These are phyloP conservation scores for Phaeoacremonium minimum DNA, from an alignment of 2,329 filamentous ascomycete species.

Conservation along the genomic window DNA sequence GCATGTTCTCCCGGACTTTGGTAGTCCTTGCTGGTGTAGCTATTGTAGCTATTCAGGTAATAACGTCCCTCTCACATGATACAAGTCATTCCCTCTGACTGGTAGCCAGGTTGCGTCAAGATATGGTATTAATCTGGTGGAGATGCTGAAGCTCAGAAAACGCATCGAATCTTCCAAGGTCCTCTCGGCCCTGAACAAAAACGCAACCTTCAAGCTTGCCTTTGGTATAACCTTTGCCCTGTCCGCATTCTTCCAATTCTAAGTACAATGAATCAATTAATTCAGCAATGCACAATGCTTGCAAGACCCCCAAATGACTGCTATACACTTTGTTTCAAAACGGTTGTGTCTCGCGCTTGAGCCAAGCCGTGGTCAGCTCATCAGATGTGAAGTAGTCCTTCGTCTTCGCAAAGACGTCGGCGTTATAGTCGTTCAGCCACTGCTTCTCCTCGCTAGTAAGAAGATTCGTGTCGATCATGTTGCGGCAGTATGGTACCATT, in stretches of 20 bases:
- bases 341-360: conserved; percentile 79
- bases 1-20: conserved; percentile 66
- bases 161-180: conserved; percentile 31
- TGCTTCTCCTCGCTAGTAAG: conserved; percentile 70
- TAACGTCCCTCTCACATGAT: conserved; percentile 9
- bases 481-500: conserved; percentile 91
- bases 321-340: conserved; percentile 33
- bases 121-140: conserved; percentile 34
- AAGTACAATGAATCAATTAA: conserved; percentile 6
- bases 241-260: conserved; percentile 56
- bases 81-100: background rate
- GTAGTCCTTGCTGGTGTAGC: conserved; percentile 63
- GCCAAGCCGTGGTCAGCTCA: conserved; percentile 68
- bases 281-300: background rate
- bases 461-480: conserved; percentile 72
- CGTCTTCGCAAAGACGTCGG: conserved; percentile 78
- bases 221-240: conserved; percentile 72
- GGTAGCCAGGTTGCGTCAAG: conserved; percentile 33
- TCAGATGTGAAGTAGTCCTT: conserved; percentile 71
- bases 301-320: no score
- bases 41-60: conserved; percentile 60
- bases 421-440: conserved; percentile 86
- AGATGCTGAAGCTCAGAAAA: conserved; percentile 30
- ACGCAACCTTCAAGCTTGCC: conserved; percentile 61
- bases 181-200: conserved; percentile 46